Percentiles rank a stretch among this genome's conserved stretches.
phyloP scores from a whole-genome alignment of 345 rosid genomes.

The Salix dunnii region DNA sequence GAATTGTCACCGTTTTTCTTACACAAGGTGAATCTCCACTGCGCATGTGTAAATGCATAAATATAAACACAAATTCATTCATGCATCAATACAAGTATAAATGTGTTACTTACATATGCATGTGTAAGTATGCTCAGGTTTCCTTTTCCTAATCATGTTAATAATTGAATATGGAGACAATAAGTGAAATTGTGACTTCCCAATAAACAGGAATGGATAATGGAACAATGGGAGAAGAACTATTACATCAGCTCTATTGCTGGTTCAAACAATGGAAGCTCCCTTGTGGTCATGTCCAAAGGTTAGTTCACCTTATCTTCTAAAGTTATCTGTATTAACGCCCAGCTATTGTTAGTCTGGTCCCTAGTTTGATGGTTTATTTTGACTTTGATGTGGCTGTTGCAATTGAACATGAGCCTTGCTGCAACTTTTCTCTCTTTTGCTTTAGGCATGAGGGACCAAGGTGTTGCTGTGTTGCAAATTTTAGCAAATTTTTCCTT shows the following conservation, averaged over 20 bases:
- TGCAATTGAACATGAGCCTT: background rate
- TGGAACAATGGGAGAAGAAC: conserved; percentile 40
- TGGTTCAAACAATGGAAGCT: conserved; percentile 34
- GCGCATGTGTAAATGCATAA: background rate
- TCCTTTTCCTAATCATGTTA: background rate
- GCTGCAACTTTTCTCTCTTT: background rate
- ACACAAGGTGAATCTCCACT: conserved; percentile 22
- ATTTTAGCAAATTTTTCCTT: background rate
- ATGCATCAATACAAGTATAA: background rate
- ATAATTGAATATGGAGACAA: background rate
- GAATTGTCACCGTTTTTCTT: conserved; percentile 30
- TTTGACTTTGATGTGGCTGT: background rate
- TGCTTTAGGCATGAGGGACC: background rate
- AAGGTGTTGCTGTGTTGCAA: background rate
- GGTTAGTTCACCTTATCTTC: conserved; percentile 9
- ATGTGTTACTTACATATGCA: background rate
- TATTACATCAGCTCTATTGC: conserved; percentile 33
- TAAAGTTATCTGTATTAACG: background rate
- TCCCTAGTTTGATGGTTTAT: background rate
- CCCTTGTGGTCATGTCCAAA: conserved; percentile 38
- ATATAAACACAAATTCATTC: background rate
- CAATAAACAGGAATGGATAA: conserved; percentile 33
- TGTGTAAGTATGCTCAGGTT: background rate
- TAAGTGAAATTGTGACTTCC: background rate
- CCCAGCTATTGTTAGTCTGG: background rate